Evolutionary conservation across 78 protist genomes (phyloP).

Genomic region (Cavenderia fasciculata): DNA sequence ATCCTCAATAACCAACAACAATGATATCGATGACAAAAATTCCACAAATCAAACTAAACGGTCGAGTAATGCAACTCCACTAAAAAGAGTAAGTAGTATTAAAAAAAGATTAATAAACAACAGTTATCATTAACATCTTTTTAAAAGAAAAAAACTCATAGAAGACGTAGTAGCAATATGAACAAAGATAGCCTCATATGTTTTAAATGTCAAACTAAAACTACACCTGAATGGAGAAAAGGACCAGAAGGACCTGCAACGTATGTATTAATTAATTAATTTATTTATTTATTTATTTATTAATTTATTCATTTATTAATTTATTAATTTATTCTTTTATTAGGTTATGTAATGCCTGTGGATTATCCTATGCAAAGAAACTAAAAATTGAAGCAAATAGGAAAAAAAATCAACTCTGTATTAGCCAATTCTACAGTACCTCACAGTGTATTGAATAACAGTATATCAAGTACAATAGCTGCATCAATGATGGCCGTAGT

Average conservation of each 20-base stretch:
- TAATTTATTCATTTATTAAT: neutral
- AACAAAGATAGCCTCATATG: constrained; percentile 54
- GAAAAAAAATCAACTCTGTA: too few species aligned
- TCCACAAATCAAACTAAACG: too few species aligned
- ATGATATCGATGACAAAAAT: too few species aligned
- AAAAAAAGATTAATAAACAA: neutral
- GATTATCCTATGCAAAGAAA: constrained; percentile 69
- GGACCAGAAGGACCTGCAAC: constrained; percentile 80
- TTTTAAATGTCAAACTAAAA: constrained; percentile 46
- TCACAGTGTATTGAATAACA: too few species aligned
- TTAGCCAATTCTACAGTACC: too few species aligned
- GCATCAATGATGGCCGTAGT: too few species aligned
- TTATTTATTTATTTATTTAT: neutral
- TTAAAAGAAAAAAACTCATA: constrained; percentile 12
- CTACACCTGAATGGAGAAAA: constrained; percentile 80
- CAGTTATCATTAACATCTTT: neutral
- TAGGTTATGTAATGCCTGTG: constrained; percentile 79
- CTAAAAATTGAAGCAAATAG: constrained; percentile 11
- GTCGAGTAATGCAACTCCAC: too few species aligned
- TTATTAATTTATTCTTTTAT: neutral
- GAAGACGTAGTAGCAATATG: constrained; percentile 65
- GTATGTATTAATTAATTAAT: constrained; percentile 1
- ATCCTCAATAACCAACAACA: too few species aligned
- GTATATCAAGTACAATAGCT: too few species aligned
- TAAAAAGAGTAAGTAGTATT: constrained; percentile 39